Conservation (phyloP, 306 rosid species). For the Fragaria ananassa region DNA sequence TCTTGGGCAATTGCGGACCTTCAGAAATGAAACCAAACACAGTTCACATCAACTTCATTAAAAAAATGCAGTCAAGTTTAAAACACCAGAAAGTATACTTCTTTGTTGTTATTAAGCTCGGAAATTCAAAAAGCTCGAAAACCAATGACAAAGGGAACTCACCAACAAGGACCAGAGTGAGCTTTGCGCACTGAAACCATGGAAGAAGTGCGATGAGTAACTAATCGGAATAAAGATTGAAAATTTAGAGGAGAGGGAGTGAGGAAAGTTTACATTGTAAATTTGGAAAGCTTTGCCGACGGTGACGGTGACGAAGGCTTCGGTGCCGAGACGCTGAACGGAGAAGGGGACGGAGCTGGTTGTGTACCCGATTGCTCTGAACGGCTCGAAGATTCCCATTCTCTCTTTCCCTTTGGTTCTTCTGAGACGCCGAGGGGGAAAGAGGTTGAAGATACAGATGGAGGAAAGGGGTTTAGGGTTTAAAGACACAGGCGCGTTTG, state of each 20-base stretch:
- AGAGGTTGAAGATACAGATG: background rate
- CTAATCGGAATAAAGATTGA: background rate
- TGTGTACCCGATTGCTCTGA: slow-evolving; percentile 82
- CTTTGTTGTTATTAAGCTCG: background rate
- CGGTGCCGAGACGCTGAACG: slow-evolving; percentile 80
- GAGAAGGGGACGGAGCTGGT: slow-evolving; percentile 70
- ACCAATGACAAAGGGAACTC: background rate
- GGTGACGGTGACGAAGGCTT: slow-evolving; percentile 80
- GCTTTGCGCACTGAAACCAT: slow-evolving; percentile 76
- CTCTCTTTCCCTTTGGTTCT: slow-evolving; percentile 8
- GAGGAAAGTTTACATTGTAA: slow-evolving; percentile 51
- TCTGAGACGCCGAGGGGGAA: background rate
- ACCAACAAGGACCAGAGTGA: slow-evolving; percentile 70
- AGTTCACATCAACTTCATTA: background rate
- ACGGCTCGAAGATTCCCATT: slow-evolving; percentile 87
- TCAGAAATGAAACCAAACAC: slow-evolving; percentile 3
- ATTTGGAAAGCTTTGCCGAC: slow-evolving; percentile 91
- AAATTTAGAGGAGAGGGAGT: background rate
- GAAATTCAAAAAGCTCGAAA: background rate
- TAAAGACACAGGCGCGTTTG: background rate
- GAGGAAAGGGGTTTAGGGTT: background rate
- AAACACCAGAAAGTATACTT: background rate
- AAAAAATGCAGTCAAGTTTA: background rate
- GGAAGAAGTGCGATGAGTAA: background rate
- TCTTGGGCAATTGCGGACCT: slow-evolving; percentile 86